Base-by-base conservation (phyloP, 768 basidiomycete species). In the Boletus huronensis region DNA sequence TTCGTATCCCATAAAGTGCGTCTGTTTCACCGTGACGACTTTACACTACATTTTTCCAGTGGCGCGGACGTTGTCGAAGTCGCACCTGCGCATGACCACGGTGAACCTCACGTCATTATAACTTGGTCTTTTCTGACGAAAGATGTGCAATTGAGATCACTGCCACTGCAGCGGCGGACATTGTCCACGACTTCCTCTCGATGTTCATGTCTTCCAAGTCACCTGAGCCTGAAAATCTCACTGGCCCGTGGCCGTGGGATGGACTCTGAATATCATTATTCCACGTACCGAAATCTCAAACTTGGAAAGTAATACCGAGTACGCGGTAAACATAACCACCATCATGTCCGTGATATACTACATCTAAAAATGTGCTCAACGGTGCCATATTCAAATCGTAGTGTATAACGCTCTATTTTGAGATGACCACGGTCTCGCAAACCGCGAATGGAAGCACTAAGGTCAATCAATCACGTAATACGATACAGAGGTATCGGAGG, bases 181-280 rank as follows among this genome's bases (percentile, higher is more conserved):
- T 78, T 23, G 73, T 77, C 2, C 76, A 77, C 40, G 79, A 79
- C 50, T 77, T 77, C 50, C 62, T 78, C 32, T 72, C 72, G 19
- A 72, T 75, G 70, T 62, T 79, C 59, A 48, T 64, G 50, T 54
- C 68, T 28, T 62, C 65, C 9, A 62, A 38, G 31, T 64, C 67
- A 25, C 70, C 70, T 2, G 58, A 53, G 21, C 53, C 64, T 29
- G 40, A 47, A 32, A 55, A 39, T 41, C 50, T 57, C 16, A 57
- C 54, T 14, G 54, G 57, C 0, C 28, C 9, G 9, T 48, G 57
- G 59, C 7, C 42, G 14, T 63, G 40, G 52, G 67, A 69, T 28
- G 67, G 61, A 38, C 46, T 67, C 23, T 68, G 50, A 69, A 25
- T 5, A 21, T 3, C 10, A 6, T 40, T 35, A 5, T 26, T 26